Conservation (phyloP, 495 filamentous ascomycete species). For the Daldinia grandis region DNA sequence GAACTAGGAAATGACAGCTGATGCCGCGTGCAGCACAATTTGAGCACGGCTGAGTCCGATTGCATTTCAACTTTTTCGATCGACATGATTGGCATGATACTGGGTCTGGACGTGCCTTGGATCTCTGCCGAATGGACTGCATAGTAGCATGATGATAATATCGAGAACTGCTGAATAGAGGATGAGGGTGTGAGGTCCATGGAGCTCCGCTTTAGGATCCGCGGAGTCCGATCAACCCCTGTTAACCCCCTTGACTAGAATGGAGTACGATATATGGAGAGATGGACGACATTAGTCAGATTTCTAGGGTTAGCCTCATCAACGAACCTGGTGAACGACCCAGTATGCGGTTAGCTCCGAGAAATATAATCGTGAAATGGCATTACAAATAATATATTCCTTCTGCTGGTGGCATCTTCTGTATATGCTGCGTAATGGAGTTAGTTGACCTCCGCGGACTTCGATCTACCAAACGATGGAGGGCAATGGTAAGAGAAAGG, state of each 20-base stretch:
- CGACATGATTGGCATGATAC: slow-evolving; percentile 60
- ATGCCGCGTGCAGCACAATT: slow-evolving; percentile 54
- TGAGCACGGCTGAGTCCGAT: slow-evolving; percentile 55
- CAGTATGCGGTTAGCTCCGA: neutral
- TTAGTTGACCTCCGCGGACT: neutral
- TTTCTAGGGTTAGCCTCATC: neutral
- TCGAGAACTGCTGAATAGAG: neutral
- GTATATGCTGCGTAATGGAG: neutral
- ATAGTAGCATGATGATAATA: neutral
- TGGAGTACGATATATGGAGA: neutral
- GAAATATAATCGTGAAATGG: neutral
- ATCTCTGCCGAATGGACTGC: slow-evolving; percentile 6
- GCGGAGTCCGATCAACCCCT: neutral
- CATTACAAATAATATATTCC: neutral
- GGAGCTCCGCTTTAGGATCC: neutral
- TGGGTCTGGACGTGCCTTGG: slow-evolving; percentile 54
- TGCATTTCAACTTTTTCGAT: slow-evolving; percentile 57
- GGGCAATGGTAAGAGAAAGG: neutral
- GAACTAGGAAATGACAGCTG: slow-evolving; percentile 48
- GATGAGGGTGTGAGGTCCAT: neutral
- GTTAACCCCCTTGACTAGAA: neutral
- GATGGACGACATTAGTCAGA: neutral
- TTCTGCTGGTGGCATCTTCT: neutral
- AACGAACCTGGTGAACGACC: neutral
- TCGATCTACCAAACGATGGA: neutral